phyloP scores from a whole-genome alignment of 306 rosid species.

The Calophaca sinica region DNA sequence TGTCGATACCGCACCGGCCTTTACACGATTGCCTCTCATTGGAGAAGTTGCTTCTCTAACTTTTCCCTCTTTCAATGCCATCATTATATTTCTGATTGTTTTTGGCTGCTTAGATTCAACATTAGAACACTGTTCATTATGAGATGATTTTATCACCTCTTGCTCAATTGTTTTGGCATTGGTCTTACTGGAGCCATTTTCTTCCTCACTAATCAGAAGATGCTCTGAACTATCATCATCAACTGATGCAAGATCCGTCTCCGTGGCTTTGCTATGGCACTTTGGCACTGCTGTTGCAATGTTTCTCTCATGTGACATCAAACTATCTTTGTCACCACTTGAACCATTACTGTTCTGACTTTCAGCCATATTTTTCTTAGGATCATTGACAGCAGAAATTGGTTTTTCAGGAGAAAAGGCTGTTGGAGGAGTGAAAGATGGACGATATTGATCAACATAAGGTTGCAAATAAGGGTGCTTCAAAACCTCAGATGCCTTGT shows the following conservation, averaged over 20 bases:
- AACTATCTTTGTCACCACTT: conserved; percentile 86
- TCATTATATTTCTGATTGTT: conserved; percentile 85
- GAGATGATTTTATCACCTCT: conserved; percentile 56
- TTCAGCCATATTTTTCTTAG: conserved; percentile 79
- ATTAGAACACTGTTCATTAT: conserved; percentile 56
- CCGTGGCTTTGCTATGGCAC: conserved; percentile 61
- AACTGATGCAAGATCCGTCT: conserved; percentile 61
- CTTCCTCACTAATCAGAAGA: conserved; percentile 60
- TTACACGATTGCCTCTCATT: conserved; percentile 73
- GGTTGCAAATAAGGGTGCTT: conserved; percentile 98
- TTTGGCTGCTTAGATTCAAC: conserved; percentile 77
- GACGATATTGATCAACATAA: conserved; percentile 80
- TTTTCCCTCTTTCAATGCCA: conserved; percentile 85
- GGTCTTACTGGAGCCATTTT: conserved; percentile 51
- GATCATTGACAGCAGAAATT: conserved; percentile 50
- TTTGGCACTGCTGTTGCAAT: conserved; percentile 47
- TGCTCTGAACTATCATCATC: conserved; percentile 74
- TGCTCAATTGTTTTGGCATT: conserved; percentile 57
- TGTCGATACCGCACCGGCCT: conserved; percentile 55
- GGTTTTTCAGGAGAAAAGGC: conserved; percentile 70
- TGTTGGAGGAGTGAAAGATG: conserved; percentile 66
- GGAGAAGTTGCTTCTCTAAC: conserved; percentile 84
- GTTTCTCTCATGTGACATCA: conserved; percentile 74
- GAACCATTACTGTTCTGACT: conserved; percentile 91
- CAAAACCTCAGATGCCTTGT: conserved; percentile 90